These are phyloP conservation scores for Coelastrella sp. DNA, from an alignment of 139 green algal species.

Conservation along the genomic window DNA sequence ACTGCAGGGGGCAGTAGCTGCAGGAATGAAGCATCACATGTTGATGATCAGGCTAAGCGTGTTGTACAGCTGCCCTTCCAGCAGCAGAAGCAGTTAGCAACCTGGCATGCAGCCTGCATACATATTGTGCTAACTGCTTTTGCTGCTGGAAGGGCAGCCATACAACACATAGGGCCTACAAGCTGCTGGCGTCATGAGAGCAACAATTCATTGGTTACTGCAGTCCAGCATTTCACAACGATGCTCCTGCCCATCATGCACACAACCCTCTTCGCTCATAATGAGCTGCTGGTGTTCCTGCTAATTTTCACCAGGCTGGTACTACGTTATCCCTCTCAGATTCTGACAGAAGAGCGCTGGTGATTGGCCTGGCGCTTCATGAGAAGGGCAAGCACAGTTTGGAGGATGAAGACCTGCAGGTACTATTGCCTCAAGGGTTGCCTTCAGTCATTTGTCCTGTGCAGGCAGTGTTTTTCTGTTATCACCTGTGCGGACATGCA, in stretches of 20 bases:
- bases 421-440: neutral
- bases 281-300: neutral
- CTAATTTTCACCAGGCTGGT: conserved; percentile 48
- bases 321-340: conserved; percentile 31
- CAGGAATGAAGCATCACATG: neutral
- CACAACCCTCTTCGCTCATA: neutral
- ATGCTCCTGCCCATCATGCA: neutral
- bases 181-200: too few relatives aligned
- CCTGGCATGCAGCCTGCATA: too few relatives aligned
- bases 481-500: neutral
- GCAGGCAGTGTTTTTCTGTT: neutral
- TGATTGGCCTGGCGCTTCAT: conserved; percentile 70
- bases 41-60: neutral
- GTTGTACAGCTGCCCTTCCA: neutral
- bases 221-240: neutral
- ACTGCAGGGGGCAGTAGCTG: neutral
- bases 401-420: neutral
- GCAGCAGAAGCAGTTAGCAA: neutral
- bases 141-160: too few relatives aligned
- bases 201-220: too few relatives aligned
- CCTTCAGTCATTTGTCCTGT: neutral
- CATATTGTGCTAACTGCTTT: too few relatives aligned
- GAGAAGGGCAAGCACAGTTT: conserved; percentile 62
- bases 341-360: conserved; percentile 59
- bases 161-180: too few relatives aligned